Evolutionary conservation across 73 alveolate genomes (phyloP).

Genomic region (Uronychia setigera): DNA sequence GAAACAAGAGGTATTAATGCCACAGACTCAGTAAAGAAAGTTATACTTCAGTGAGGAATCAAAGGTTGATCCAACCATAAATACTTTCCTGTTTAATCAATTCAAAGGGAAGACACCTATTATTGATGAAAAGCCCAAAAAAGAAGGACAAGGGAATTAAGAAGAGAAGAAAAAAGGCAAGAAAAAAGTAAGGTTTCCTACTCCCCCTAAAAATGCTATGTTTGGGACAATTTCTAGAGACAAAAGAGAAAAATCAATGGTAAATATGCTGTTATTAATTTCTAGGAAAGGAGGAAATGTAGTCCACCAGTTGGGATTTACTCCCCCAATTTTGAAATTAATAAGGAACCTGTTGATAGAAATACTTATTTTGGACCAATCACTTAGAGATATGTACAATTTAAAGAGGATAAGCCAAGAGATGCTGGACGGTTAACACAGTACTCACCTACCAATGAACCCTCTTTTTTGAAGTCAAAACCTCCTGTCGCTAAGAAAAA

Average conservation of each 20-base stretch:
- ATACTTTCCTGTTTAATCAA: no score
- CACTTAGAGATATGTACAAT: no score
- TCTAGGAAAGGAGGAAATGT: neutral
- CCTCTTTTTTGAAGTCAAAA: no score
- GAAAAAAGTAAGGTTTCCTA: no score
- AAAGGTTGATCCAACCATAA: no score
- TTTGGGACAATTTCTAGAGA: neutral
- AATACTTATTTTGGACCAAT: neutral
- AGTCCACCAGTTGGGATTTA: neutral
- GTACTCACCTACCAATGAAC: neutral
- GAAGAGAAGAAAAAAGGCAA: neutral
- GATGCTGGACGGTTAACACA: neutral
- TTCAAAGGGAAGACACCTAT: no score
- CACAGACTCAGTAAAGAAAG: no score
- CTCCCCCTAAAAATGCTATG: neutral
- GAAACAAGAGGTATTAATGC: no score
- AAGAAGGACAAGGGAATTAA: neutral
- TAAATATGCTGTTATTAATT: neutral
- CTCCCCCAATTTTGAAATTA: neutral
- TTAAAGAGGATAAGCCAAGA: neutral
- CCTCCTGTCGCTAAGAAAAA: no score
- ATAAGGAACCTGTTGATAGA: neutral
- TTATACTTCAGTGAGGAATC: no score
- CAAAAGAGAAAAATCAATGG: neutral
- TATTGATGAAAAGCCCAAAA: no score